phyloP scores from a whole-genome alignment of 108 stramenopile genomes.

The Nitzschia putrida region DNA sequence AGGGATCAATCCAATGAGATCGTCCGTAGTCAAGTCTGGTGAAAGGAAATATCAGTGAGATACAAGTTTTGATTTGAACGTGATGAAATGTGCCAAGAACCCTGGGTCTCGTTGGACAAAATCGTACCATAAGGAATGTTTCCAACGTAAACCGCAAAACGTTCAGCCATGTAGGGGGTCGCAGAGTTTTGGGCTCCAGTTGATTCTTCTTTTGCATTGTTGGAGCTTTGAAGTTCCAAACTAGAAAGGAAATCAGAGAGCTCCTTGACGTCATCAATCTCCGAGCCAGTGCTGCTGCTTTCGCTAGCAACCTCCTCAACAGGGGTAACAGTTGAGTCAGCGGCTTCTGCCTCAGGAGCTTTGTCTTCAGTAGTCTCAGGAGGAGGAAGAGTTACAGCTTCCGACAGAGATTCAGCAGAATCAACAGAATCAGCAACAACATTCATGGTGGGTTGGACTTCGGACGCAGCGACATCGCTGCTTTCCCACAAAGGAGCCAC shows the following conservation, averaged over 20 bases:
- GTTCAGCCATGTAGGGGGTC: background rate
- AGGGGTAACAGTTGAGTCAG: background rate
- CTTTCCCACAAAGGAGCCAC: too few species aligned
- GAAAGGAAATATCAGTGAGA: background rate
- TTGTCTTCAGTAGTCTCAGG: background rate
- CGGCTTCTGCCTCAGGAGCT: background rate
- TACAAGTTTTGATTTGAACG: background rate
- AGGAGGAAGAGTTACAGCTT: background rate
- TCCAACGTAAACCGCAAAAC: constrained; percentile 45
- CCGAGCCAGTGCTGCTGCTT: background rate
- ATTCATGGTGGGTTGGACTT: too few species aligned
- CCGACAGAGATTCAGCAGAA: background rate
- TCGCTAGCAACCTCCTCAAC: background rate
- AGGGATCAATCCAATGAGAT: constrained; percentile 48
- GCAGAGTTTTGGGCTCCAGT: too few species aligned
- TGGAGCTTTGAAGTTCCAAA: background rate
- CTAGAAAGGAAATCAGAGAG: background rate
- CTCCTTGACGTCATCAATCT: constrained; percentile 2
- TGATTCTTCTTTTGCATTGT: background rate
- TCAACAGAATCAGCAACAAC: background rate
- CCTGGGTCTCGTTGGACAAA: background rate
- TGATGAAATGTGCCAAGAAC: background rate
- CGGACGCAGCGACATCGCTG: too few species aligned
- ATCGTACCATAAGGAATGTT: constrained; percentile 52
- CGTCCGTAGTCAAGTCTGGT: constrained; percentile 1